Evolutionary conservation across 2,329 filamentous ascomycete species (phyloP).

Genomic region (Tolypocladium paradoxum): DNA sequence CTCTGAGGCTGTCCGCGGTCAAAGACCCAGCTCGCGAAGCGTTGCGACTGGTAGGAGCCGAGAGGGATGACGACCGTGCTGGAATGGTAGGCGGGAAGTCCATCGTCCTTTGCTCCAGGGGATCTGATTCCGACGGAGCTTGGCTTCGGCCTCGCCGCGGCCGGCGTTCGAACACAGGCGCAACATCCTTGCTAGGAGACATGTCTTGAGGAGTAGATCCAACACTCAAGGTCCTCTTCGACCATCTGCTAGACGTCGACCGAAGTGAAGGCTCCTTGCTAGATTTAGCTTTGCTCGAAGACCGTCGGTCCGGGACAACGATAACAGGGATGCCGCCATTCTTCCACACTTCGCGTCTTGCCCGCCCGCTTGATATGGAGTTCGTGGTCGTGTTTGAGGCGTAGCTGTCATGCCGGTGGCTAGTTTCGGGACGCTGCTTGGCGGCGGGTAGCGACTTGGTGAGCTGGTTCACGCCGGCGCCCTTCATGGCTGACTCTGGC

Average conservation of each 20-base stretch:
- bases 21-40: constrained; percentile 26
- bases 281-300: constrained; percentile 42
- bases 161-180: constrained; percentile 31
- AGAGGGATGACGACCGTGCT: constrained; percentile 47
- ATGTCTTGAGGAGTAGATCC: constrained; percentile 34
- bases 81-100: constrained; percentile 50
- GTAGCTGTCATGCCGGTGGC: constrained; percentile 32
- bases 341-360: constrained; percentile 48
- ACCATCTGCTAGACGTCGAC: constrained; percentile 49
- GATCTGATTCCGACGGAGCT: constrained; percentile 36
- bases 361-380: constrained; percentile 41
- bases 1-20: constrained; percentile 43
- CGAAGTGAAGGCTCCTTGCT: constrained; percentile 43
- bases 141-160: constrained; percentile 29
- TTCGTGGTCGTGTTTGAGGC: constrained; percentile 36
- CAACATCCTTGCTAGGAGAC: constrained; percentile 29
- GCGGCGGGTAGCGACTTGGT: constrained; percentile 15
- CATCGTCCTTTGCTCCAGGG: constrained; percentile 43
- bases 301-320: constrained; percentile 47
- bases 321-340: constrained; percentile 52
- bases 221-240: constrained; percentile 41
- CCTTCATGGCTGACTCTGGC: constrained; percentile 5
- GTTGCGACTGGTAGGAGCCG: constrained; percentile 51
- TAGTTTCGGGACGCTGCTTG: constrained; percentile 15
- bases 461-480: constrained; percentile 6